Evolutionary conservation across 116 monocot species (phyloP).

Genomic region (Cymodocea nodosa): DNA sequence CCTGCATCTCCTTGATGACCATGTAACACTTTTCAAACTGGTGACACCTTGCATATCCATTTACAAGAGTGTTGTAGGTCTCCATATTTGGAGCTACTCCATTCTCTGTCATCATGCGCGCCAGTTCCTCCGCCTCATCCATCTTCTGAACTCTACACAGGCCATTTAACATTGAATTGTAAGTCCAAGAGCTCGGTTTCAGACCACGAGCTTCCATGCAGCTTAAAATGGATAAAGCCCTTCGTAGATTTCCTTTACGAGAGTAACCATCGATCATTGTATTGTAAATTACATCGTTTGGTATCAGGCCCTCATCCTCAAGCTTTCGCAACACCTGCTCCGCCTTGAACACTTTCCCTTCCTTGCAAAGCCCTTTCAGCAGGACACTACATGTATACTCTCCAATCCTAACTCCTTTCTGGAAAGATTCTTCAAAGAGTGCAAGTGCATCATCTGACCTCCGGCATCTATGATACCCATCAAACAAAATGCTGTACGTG

Average conservation of each 20-base stretch:
- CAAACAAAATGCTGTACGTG: slow-evolving; percentile 55
- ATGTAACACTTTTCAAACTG: slow-evolving; percentile 38
- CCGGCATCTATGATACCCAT: slow-evolving; percentile 27
- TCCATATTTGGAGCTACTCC: slow-evolving; percentile 31
- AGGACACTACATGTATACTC: slow-evolving; percentile 35
- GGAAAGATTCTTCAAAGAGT: slow-evolving; percentile 32
- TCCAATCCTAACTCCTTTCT: slow-evolving; percentile 21
- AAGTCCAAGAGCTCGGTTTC: slow-evolving; percentile 33
- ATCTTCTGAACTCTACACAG: slow-evolving; percentile 42
- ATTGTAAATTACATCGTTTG: slow-evolving; percentile 52
- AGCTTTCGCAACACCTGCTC: slow-evolving; percentile 23
- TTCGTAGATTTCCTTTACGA: slow-evolving; percentile 25
- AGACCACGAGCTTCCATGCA: slow-evolving; percentile 39
- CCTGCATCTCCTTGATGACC: slow-evolving; percentile 45
- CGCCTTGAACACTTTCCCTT: slow-evolving; percentile 45
- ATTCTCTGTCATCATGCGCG: slow-evolving; percentile 29
- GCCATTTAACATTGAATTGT: slow-evolving; percentile 61
- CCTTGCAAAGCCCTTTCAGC: slow-evolving; percentile 62
- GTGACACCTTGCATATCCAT: slow-evolving; percentile 28
- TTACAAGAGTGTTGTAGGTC: slow-evolving; percentile 54
- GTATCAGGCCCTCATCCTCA: slow-evolving; percentile 27
- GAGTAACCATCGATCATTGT: slow-evolving; percentile 60
- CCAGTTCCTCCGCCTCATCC: slow-evolving; percentile 31
- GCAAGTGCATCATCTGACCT: slow-evolving; percentile 14
- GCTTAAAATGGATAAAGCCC: slow-evolving; percentile 20